These are phyloP conservation scores for Boletales sp. DNA, from an alignment of 768 basidiomycete species.

Conservation along the genomic window DNA sequence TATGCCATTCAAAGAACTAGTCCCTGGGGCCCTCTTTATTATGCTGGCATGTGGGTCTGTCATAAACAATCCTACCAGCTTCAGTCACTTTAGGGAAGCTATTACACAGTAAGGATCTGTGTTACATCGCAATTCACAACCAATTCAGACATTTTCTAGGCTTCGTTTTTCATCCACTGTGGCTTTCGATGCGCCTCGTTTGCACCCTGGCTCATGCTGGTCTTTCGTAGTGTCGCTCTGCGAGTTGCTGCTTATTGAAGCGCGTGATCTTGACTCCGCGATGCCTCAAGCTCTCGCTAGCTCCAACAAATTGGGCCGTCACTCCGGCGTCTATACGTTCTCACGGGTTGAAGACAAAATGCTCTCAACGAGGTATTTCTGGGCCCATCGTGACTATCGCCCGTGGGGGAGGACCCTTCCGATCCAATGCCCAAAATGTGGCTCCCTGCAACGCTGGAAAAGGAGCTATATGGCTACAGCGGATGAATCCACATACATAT, in stretches of 20 bases:
- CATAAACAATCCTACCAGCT: background rate
- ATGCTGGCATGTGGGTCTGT: background rate
- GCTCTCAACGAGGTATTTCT: background rate
- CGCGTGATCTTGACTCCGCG: background rate
- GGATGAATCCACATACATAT: too few relatives aligned
- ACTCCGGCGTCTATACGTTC: background rate
- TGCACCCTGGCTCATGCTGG: background rate
- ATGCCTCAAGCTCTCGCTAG: background rate
- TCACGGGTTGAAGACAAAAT: background rate
- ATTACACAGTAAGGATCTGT: background rate
- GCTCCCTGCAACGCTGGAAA: too few relatives aligned
- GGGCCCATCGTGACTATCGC: background rate
- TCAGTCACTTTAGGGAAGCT: background rate
- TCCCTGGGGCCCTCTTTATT: background rate
- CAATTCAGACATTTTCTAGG: background rate
- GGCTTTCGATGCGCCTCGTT: background rate
- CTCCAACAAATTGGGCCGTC: background rate
- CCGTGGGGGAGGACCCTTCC: background rate
- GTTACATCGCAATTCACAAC: background rate
- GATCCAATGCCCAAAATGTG: background rate
- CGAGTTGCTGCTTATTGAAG: background rate
- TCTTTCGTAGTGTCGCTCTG: background rate
- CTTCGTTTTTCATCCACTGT: background rate
- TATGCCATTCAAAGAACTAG: background rate
- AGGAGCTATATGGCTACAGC: too few relatives aligned